Evolutionary conservation across 768 basidiomycete genomes (phyloP), one percentile per base, ranked within the genome.

Genomic region (Suillus subaureus): DNA sequence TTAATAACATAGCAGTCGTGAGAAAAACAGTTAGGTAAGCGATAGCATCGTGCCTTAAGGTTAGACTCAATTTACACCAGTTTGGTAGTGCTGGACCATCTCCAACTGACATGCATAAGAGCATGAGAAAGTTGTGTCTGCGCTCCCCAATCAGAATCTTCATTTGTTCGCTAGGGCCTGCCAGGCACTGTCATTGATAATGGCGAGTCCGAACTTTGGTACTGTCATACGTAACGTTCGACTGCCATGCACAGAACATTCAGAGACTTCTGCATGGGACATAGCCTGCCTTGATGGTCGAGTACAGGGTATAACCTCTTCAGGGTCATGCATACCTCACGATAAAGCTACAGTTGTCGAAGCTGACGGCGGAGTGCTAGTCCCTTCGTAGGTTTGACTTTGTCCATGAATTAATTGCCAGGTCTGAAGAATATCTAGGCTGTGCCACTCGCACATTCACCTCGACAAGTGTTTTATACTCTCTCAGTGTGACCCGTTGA

Each of bases 381-480:
- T 79, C 63, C 78, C 77, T 26, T 78, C 77, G 77, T 76, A 66
- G 61, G 74, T 68, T 21, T 49, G 61, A 35, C 42, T 42, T 23
- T 35, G 37, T 12, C 26, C 51, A 26, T 40, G 18, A 21, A 54
- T 66, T 45, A 40, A 1, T 35, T 55, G 43, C 64, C 78, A 76
- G 68, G 69, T 57, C 51, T 33, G 13, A 43, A 49, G 33, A 43
- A 23, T 39, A 21, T 28, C n/a, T 61, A 81, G 82, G 8, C 64
- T 89, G 61, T 88, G 87, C 72, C 87, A 88, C 74, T 82, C 85
- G 23, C 87, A 89, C 70, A 84, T 90, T 69, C 88, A 88, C 74
- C 80, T 89, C 39, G 88, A 89, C 79, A 88, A 90, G 75, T 89
- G 86, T 75, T 88, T 88, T 72, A 84, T 90, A 60, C 77, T 90